These are phyloP conservation scores for Phytophthora hybrid DNA, from an alignment of 352 stramenopile species.

Conservation along the genomic window DNA sequence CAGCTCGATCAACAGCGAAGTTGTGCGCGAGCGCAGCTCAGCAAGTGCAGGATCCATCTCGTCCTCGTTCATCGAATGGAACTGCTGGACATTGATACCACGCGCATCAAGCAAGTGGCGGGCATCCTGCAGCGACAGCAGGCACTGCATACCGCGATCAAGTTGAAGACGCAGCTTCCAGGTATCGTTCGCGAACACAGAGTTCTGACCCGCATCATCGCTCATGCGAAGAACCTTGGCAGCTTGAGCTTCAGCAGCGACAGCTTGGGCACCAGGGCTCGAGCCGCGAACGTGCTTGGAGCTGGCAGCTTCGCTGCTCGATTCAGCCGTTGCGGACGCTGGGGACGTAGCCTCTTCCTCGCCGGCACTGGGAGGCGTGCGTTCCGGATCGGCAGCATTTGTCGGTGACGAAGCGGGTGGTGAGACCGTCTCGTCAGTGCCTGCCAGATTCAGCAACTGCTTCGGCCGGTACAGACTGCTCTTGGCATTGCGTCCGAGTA, in stretches of 20 bases:
- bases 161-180: conserved; percentile 80
- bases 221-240: conserved; percentile 71
- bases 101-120: conserved; percentile 85
- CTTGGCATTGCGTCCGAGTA: conserved; percentile 82
- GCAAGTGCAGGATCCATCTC: conserved; percentile 80
- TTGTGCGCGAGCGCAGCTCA: conserved; percentile 73
- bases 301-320: conserved; percentile 39
- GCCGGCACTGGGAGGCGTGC: conserved; percentile 26
- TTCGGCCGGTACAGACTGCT: conserved; percentile 83
- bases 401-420: conserved; percentile 20
- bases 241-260: conserved; percentile 34
- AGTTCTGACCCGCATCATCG: conserved; percentile 49
- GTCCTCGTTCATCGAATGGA: conserved; percentile 77
- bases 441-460: conserved; percentile 65
- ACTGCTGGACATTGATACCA: conserved; percentile 87
- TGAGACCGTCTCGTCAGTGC: conserved; percentile 17
- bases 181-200: conserved; percentile 79
- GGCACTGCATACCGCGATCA: conserved; percentile 76
- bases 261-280: conserved; percentile 36
- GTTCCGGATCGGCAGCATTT: conserved; percentile 29
- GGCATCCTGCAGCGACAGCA: conserved; percentile 84
- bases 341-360: conserved; percentile 20
- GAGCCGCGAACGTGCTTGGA: conserved; percentile 30
- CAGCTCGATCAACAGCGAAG: conserved; percentile 73
- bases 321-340: conserved; percentile 27